A percentile compares a stretch with the other conserved stretches of the same genome.
These are phyloP conservation scores for Epichloe festucae DNA, from an alignment of 2,329 filamentous ascomycete genomes.

Conservation along the genomic window DNA sequence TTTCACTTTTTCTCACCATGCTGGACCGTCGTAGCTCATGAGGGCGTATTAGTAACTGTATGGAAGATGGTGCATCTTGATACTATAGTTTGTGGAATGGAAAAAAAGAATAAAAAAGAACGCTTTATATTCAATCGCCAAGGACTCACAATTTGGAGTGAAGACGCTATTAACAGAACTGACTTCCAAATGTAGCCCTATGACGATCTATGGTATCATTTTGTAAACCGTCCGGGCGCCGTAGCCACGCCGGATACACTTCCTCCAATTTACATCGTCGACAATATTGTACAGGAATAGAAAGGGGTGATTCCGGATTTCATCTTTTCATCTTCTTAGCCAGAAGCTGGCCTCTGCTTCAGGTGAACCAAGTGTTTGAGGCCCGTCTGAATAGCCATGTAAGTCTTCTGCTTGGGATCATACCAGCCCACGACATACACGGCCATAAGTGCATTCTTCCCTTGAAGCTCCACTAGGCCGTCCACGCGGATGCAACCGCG, in stretches of 20 bases:
- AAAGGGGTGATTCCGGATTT: too few species aligned
- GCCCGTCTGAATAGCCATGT: constrained; percentile 27
- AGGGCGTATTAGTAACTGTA: neutral
- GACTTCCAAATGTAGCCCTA: neutral
- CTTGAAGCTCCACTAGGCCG: constrained; percentile 40
- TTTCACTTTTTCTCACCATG: neutral
- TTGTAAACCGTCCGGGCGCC: constrained; percentile 4
- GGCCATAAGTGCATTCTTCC: constrained; percentile 31
- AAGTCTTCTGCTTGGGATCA: constrained; percentile 39
- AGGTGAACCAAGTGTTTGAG: constrained; percentile 30
- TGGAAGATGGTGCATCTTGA: neutral
- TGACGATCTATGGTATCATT: constrained; percentile 16
- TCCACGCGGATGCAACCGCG: constrained; percentile 39
- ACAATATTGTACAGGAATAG: neutral
- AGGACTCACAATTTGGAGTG: neutral
- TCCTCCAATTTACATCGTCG: neutral
- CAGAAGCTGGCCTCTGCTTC: constrained; percentile 23
- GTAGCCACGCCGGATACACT: constrained; percentile 7
- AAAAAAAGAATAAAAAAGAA: neutral
- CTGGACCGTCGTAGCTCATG: neutral
- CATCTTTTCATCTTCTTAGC: constrained; percentile 8
- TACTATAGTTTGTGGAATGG: neutral
- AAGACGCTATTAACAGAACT: neutral
- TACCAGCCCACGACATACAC: constrained; percentile 42
- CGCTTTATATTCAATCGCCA: neutral